Base-by-base conservation (phyloP, 2,329 filamentous ascomycete species). In the Colletotrichum sp. region DNA sequence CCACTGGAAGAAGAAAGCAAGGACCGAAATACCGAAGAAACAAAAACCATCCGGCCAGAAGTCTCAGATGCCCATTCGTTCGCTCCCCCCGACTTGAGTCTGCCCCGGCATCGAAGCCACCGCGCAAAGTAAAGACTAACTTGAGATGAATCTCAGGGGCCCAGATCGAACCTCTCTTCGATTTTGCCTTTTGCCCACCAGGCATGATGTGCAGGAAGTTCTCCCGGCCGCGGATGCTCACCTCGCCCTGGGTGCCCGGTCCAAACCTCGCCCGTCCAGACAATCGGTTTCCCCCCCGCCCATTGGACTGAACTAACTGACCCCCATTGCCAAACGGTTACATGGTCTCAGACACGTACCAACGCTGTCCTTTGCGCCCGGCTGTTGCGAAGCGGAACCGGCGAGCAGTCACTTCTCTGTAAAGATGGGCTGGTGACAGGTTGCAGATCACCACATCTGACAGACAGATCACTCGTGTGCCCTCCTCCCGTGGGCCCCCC, bases 181-280 rank as follows among this genome's bases (percentile, higher is more conserved):
- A 49, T 59, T 65, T 30, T n/a, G 49, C 29, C 69, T 59, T 65
- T 39, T 11, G 49, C 7, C 30, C 9, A 44, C 52, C 22, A n/a
- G 22, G 34, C 55, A 72, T 72, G 68, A 67, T 62, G 72, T 75
- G 67, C 72, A 67, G 72, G 22, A 52, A 62, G 16, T 63, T 75
- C 69, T 71, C 62, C 68, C 49, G 72, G 68, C 25, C 15, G 9
- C 61, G 5, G 16, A 7, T 49, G 27, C 13, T 27, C 65, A 25
- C 16, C 5, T 69, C 36, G 32, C 25, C 39, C 25, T 32, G 32
- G 59, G 59, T 44, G 22, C 71, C 67, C n/a, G 29, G 71, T 57
- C 66, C 57, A 63, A 34, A 16, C 13, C 55, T 29, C 27, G 55
- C 55, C 27, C 57, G 57, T 61, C 32, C 49, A 30, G 34, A 25